A percentile compares a stretch with the other conserved stretches of the same genome.
These are phyloP conservation scores for Chrysanthemum lavandulifolium DNA, from an alignment of 129 eudicot species.

Conservation along the genomic window DNA sequence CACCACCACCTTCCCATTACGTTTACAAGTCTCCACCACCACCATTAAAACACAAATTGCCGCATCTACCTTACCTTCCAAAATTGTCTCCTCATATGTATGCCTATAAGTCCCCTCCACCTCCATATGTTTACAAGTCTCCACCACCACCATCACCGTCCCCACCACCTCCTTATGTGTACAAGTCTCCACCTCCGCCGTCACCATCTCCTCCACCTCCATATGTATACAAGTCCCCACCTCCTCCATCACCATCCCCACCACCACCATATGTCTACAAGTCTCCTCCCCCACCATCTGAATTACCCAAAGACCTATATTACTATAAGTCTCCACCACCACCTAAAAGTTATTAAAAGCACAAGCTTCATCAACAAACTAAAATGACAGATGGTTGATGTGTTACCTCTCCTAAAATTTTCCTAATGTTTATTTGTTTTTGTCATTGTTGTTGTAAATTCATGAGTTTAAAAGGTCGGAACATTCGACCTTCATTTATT, in stretches of 20 bases:
- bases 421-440: background rate
- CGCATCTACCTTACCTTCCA: no score
- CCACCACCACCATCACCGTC: no score
- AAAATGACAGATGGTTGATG: background rate
- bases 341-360: constrained; percentile 13
- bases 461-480: background rate
- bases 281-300: no score
- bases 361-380: background rate
- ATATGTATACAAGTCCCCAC: background rate
- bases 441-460: constrained; percentile 13
- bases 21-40: constrained; percentile 18
- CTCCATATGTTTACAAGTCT: no score
- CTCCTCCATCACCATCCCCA: background rate
- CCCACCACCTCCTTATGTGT: no score
- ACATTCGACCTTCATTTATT: constrained; percentile 1
- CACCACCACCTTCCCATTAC: no score
- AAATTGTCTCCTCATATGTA: no score
- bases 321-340: constrained; percentile 11
- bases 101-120: background rate
- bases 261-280: constrained; percentile 2
- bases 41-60: background rate
- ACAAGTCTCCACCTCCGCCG: no score
- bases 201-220: constrained; percentile 11
- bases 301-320: no score
- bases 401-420: background rate